These are phyloP conservation scores for Colletotrichum falcatum DNA, from an alignment of 2,329 filamentous ascomycete species.

Conservation along the genomic window DNA sequence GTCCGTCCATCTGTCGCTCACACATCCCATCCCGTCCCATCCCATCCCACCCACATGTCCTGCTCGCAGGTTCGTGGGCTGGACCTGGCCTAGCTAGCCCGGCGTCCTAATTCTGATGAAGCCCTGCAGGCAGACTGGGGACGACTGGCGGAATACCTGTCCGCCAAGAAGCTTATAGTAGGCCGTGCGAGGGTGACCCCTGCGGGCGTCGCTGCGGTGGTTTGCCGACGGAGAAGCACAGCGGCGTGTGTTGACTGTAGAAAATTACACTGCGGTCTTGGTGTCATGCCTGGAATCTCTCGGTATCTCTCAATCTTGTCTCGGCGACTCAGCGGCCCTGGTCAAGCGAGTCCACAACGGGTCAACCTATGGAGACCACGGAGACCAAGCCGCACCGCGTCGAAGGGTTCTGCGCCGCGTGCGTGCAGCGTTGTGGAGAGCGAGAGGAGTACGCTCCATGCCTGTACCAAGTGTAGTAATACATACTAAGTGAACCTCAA, in stretches of 20 bases:
- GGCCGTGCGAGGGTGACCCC: constrained; percentile 23
- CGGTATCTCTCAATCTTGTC: constrained; percentile 18
- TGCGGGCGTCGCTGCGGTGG: constrained; percentile 20
- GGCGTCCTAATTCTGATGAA: constrained; percentile 10
- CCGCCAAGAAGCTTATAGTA: constrained; percentile 8
- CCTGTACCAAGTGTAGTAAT: no score
- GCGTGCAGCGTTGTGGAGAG: neutral
- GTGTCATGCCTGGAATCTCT: constrained; percentile 5
- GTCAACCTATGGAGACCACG: constrained; percentile 14
- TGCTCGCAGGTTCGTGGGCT: constrained; percentile 25
- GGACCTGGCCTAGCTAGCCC: constrained; percentile 24
- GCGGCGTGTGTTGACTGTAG: neutral
- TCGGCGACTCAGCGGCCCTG: neutral
- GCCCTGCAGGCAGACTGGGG: constrained; percentile 16
- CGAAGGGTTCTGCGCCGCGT: constrained; percentile 10
- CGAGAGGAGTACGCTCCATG: neutral
- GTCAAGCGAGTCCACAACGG: constrained; percentile 2
- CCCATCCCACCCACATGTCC: neutral
- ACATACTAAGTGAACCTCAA: no score
- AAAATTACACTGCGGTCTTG: neutral
- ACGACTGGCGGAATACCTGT: constrained; percentile 3
- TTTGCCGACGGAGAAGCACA: neutral
- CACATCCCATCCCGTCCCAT: neutral
- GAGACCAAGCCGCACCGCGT: constrained; percentile 20
- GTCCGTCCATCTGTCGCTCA: constrained; percentile 13